Conservation (phyloP, 78 protist genomes). For the Paulinella micropora region DNA sequence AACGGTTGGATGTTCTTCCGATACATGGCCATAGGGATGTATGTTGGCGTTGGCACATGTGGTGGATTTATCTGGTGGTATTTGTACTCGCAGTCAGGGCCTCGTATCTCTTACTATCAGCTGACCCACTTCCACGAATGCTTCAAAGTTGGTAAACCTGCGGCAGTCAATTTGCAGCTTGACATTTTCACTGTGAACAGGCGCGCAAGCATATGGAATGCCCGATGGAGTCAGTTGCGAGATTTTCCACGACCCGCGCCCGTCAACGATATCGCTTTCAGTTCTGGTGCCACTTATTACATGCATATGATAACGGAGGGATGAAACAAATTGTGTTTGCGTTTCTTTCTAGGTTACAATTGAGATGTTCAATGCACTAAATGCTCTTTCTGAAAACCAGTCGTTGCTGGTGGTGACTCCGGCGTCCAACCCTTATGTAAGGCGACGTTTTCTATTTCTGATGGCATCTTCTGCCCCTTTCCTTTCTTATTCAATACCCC, state of each 20-base stretch:
- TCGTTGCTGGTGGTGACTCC: constrained; percentile 25
- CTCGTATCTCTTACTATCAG: not conserved
- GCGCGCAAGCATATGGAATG: not conserved
- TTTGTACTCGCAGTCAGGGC: not conserved
- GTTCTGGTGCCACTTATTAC: constrained; percentile 52
- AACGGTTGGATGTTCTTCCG: constrained; percentile 34
- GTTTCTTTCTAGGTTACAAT: constrained; percentile 15
- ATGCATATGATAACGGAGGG: too few species aligned
- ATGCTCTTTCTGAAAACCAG: constrained; percentile 39
- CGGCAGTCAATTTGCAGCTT: not conserved
- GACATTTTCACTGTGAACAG: not conserved
- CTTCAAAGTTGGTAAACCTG: not conserved
- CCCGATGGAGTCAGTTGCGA: not conserved
- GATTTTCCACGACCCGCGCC: not conserved
- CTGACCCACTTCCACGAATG: not conserved
- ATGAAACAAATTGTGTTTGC: too few species aligned
- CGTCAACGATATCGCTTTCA: constrained; percentile 45
- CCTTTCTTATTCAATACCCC: too few species aligned
- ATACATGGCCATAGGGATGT: constrained; percentile 42
- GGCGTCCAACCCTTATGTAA: constrained; percentile 19
- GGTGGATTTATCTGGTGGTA: constrained; percentile 32
- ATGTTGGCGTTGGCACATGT: constrained; percentile 44
- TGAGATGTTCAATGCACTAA: constrained; percentile 59
- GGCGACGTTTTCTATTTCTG: not conserved
- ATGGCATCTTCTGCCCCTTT: too few species aligned